Percentiles rank a stretch among this genome's conserved stretches.
Evolutionary conservation across 2,329 filamentous ascomycete genomes (phyloP).

Genomic region (Leptographium procerum): DNA sequence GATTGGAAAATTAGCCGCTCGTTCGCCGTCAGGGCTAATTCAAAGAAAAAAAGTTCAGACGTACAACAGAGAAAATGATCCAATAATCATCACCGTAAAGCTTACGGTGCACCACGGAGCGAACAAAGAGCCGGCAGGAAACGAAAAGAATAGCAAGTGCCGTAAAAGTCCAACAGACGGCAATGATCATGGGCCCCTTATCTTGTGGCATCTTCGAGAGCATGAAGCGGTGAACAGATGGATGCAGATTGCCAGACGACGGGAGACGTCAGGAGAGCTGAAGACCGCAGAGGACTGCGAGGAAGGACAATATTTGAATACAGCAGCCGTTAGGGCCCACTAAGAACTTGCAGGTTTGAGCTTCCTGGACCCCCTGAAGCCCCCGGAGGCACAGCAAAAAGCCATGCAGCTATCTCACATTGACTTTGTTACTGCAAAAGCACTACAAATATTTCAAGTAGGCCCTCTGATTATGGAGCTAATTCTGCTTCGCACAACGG

Average conservation of each 20-base stretch:
- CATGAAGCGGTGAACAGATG: neutral
- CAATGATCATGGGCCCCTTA: neutral
- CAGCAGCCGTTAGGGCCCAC: neutral
- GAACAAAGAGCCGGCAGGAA: neutral
- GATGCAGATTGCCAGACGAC: neutral
- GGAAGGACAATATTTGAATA: neutral
- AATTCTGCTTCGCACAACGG: neutral
- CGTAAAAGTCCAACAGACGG: constrained; percentile 1
- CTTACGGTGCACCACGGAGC: neutral
- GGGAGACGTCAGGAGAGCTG: too few relatives aligned
- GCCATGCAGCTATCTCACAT: too few relatives aligned
- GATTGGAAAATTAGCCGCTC: neutral
- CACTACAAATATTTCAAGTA: too few relatives aligned
- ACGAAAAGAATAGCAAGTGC: neutral
- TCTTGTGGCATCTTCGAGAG: neutral
- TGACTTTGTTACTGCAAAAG: too few relatives aligned
- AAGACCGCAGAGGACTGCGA: neutral
- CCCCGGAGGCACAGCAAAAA: too few relatives aligned
- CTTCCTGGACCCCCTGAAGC: neutral
- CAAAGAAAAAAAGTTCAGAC: neutral
- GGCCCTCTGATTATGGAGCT: too few relatives aligned
- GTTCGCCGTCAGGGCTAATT: neutral
- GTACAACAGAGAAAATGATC: neutral
- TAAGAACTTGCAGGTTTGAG: too few relatives aligned
- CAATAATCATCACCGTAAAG: neutral